Base-by-base conservation (phyloP, 2,329 filamentous ascomycete species). In the Thyridium curvatum region DNA sequence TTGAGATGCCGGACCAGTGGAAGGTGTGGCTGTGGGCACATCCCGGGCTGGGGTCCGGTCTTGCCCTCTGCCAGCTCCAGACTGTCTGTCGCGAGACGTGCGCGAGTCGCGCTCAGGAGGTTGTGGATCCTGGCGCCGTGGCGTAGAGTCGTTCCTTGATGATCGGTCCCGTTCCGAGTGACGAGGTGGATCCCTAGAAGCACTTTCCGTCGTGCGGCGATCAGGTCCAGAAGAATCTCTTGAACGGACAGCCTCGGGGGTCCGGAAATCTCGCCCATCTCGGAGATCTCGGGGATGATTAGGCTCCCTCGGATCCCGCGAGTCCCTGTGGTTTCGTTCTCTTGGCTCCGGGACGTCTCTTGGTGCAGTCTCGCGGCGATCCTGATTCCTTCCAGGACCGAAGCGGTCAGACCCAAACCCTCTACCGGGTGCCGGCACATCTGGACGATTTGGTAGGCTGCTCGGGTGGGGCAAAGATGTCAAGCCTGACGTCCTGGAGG, bases 211-310 rank as follows among this genome's bases (percentile, higher is more conserved):
- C 7, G 50, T 42, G 18, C 71, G 67, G 16, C 71, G 63, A 15
- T 74, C 72, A 32, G 54, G 43, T 10, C 49, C 42, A 28, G 53
- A 47, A 14, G 59, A 58, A 18, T 74, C 72, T 17, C 68, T 39
- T 9, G 39, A 12, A 15, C 70, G 67, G 26, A 65, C 40, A 18
- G 60, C 52, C 8, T 75, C 71, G 8, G 61, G 53, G 12, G 55
- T 41, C 8, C 54, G 50, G 43, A 50, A 43, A 16, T 59, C 55
- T 41, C 54, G 48, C 21, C 39, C 37, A 2, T 59, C 55, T 8
- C 46, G 44, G 31, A 48, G 35, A 8, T 67, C 67, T 41, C 63
- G 59, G 15, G 52, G 40, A 9, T 73, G 66, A 33, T 66, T 61
- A 30, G 42, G 13, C 18, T 69, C 65, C 12, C 61, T 57, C 8